Conservation (phyloP, 1,139 yeast species). For the Taphrina sp. region DNA sequence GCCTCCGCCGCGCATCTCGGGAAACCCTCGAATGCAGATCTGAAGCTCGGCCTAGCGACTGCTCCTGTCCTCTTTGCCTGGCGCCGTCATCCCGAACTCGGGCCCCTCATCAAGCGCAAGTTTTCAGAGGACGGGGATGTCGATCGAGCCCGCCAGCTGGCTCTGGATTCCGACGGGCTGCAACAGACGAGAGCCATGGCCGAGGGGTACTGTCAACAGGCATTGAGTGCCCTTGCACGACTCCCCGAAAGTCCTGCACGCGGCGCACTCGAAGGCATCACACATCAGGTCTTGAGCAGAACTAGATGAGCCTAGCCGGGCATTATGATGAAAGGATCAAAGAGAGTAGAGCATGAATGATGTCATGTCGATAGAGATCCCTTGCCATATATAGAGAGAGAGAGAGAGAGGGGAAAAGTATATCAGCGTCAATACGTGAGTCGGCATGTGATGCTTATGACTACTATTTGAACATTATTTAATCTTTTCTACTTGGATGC, state of each 20-base stretch:
- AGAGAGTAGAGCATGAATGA: too few species aligned
- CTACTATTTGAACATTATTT: too few species aligned
- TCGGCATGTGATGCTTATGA: too few species aligned
- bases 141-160: constrained; percentile 71
- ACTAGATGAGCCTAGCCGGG: too few species aligned
- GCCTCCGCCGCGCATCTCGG: constrained; percentile 79
- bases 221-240: constrained; percentile 61
- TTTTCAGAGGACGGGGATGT: constrained; percentile 81
- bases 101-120: constrained; percentile 77
- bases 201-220: constrained; percentile 68
- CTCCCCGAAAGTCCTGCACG: constrained; percentile 89
- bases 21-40: constrained; percentile 85
- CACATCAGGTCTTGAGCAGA: constrained; percentile 80
- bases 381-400: too few species aligned
- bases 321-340: too few species aligned
- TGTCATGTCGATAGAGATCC: too few species aligned
- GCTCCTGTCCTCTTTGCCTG: constrained; percentile 96
- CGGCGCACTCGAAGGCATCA: constrained; percentile 79
- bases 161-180: constrained; percentile 69
- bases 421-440: too few species aligned
- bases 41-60: constrained; percentile 90
- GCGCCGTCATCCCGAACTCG: constrained; percentile 81
- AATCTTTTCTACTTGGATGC: too few species aligned
- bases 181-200: constrained; percentile 76
- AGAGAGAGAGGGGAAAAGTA: too few species aligned